Percentiles rank a stretch among this genome's conserved stretches.
Evolutionary conservation across 208 protist species (phyloP).

Genomic region (Leishmania gerbilli): DNA sequence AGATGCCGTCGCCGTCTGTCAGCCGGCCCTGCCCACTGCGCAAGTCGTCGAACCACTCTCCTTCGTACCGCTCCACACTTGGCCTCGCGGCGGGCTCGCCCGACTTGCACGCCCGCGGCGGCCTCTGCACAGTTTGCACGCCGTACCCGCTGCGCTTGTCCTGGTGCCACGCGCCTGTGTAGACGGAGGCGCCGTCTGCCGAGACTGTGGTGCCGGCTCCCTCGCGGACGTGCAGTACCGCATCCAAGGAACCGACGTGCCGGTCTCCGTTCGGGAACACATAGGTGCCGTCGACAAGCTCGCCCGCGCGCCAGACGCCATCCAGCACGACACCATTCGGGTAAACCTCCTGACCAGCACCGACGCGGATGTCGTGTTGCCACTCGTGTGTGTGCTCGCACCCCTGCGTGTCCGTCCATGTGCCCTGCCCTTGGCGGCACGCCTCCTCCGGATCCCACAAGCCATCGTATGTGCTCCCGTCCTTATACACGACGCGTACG

Average conservation of each 20-base stretch:
- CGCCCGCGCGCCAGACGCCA: slow-evolving; percentile 62
- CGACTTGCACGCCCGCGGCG: neutral
- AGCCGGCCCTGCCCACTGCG: slow-evolving; percentile 76
- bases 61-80: slow-evolving; percentile 63
- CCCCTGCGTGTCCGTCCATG: slow-evolving; percentile 32
- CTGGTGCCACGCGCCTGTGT: slow-evolving; percentile 77
- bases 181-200: slow-evolving; percentile 64
- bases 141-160: slow-evolving; percentile 77
- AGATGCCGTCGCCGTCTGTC: slow-evolving; percentile 53
- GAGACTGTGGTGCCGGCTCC: slow-evolving; percentile 78
- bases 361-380: slow-evolving; percentile 56
- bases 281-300: slow-evolving; percentile 53
- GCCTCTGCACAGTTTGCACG: slow-evolving; percentile 16
- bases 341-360: slow-evolving; percentile 56
- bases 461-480: slow-evolving; percentile 77
- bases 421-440: slow-evolving; percentile 62
- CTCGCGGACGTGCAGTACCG: slow-evolving; percentile 43
- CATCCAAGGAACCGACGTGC: slow-evolving; percentile 76
- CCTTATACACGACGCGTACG: slow-evolving; percentile 53
- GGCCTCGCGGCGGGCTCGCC: slow-evolving; percentile 19
- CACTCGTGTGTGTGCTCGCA: slow-evolving; percentile 73
- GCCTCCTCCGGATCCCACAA: slow-evolving; percentile 50
- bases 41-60: slow-evolving; percentile 65
- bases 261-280: slow-evolving; percentile 79
- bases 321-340: slow-evolving; percentile 59